phyloP scores from a whole-genome alignment of 1,139 yeast genomes.

The Scheffersomyces cryptocercus region DNA sequence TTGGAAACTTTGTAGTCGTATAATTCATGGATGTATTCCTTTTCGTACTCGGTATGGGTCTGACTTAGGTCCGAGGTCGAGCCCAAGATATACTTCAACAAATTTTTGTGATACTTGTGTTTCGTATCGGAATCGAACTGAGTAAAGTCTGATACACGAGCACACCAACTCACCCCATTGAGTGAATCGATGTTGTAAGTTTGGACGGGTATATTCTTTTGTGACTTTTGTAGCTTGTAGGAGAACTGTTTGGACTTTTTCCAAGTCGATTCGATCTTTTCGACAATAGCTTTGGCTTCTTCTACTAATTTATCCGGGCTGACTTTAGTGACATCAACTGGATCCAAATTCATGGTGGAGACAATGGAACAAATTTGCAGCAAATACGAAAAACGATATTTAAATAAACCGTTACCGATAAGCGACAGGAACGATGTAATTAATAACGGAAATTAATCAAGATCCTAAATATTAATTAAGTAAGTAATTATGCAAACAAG shows the following conservation, averaged over 20 bases:
- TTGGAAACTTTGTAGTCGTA: slow-evolving; percentile 22
- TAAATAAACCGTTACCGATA: too few relatives aligned
- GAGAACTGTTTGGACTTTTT: slow-evolving; percentile 10
- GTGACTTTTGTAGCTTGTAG: slow-evolving; percentile 5
- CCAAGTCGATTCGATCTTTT: slow-evolving; percentile 13
- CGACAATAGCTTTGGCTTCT: slow-evolving; percentile 6
- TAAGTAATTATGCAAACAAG: too few relatives aligned
- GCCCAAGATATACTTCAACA: slow-evolving; percentile 19
- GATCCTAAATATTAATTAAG: too few relatives aligned
- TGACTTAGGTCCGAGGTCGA: slow-evolving; percentile 17
- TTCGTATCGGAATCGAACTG: slow-evolving; percentile 16
- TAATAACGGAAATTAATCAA: too few relatives aligned
- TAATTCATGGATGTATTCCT: slow-evolving; percentile 34
- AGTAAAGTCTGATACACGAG: slow-evolving; percentile 18
- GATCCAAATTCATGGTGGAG: background rate
- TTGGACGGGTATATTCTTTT: slow-evolving; percentile 1
- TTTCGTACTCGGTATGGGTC: slow-evolving; percentile 39
- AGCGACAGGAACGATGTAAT: too few relatives aligned
- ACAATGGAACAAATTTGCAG: too few relatives aligned
- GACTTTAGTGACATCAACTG: background rate
- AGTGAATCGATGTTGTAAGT: slow-evolving; percentile 17
- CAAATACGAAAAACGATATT: too few relatives aligned
- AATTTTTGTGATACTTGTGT: slow-evolving; percentile 12
- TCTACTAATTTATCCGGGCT: background rate
- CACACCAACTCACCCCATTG: slow-evolving; percentile 22